These are phyloP conservation scores for Mycosphaerella sp. DNA, from an alignment of 2,329 filamentous ascomycete genomes.

Conservation along the genomic window DNA sequence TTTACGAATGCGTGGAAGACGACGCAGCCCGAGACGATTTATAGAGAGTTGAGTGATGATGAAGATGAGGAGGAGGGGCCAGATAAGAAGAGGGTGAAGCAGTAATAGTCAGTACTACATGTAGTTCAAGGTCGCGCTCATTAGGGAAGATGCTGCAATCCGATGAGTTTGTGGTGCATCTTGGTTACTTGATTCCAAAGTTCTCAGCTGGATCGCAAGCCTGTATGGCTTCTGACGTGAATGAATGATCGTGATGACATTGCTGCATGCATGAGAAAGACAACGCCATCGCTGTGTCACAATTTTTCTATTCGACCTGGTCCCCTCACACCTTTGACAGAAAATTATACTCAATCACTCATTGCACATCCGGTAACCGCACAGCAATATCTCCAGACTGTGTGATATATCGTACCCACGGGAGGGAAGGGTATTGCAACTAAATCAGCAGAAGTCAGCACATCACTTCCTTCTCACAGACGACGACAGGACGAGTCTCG, in stretches of 20 bases:
- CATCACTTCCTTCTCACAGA: too few species aligned
- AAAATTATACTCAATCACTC: background rate
- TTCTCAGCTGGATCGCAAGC: too few species aligned
- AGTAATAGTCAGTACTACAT: constrained; percentile 3
- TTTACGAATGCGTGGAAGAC: constrained; percentile 92
- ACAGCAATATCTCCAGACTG: constrained; percentile 97
- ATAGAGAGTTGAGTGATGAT: constrained; percentile 81
- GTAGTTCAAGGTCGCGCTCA: too few species aligned
- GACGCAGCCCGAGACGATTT: constrained; percentile 88
- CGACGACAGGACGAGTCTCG: too few species aligned
- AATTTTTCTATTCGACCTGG: constrained; percentile 3
- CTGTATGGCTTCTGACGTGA: too few species aligned
- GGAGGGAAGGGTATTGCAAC: constrained; percentile 96
- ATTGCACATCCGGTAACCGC: constrained; percentile 71
- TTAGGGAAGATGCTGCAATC: too few species aligned
- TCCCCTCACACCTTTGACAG: too few species aligned
- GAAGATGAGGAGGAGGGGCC: constrained; percentile 67
- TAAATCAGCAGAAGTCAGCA: constrained; percentile 37
- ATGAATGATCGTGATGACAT: background rate
- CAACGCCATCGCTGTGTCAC: constrained; percentile 12
- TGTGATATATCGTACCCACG: constrained; percentile 98
- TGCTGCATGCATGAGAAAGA: background rate
- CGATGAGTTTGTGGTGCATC: too few species aligned
- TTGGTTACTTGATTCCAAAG: too few species aligned
- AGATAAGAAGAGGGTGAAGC: constrained; percentile 45